These are phyloP conservation scores for Mucuna pruriens DNA, from an alignment of 306 rosid species.

Conservation along the genomic window DNA sequence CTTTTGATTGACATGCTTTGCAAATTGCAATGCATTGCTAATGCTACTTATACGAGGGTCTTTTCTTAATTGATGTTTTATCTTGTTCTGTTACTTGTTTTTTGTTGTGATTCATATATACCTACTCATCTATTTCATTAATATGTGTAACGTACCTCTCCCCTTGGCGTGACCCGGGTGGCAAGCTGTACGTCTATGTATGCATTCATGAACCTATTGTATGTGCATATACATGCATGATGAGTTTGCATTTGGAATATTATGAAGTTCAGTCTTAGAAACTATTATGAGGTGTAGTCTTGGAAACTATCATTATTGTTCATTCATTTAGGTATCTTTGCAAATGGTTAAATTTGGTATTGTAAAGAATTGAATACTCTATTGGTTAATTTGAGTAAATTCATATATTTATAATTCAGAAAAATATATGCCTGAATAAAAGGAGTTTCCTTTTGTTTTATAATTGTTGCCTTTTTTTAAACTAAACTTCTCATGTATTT, in stretches of 20 bases:
- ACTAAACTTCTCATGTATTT: no score
- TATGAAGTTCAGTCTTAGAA: neutral
- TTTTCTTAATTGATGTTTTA: neutral
- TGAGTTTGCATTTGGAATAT: neutral
- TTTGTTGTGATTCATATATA: neutral
- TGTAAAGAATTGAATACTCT: neutral
- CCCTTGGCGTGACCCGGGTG: neutral
- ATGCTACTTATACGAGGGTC: neutral
- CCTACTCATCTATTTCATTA: neutral
- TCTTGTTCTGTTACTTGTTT: neutral
- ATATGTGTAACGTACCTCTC: neutral
- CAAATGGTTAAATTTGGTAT: neutral
- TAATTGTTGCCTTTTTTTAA: no score
- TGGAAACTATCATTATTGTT: neutral
- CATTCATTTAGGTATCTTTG: neutral
- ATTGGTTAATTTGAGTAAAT: neutral
- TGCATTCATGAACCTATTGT: neutral
- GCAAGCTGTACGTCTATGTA: neutral
- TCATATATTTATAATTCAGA: no score
- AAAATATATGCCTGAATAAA: no score
- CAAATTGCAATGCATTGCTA: neutral
- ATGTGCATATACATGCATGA: neutral
- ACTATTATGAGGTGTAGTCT: neutral
- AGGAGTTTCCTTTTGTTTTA: no score
- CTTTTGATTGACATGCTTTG: neutral